Percentiles rank a stretch among this genome's conserved stretches.
These are phyloP conservation scores for Graphilbum sp. DNA, from an alignment of 2,329 filamentous ascomycete species.

Conservation along the genomic window DNA sequence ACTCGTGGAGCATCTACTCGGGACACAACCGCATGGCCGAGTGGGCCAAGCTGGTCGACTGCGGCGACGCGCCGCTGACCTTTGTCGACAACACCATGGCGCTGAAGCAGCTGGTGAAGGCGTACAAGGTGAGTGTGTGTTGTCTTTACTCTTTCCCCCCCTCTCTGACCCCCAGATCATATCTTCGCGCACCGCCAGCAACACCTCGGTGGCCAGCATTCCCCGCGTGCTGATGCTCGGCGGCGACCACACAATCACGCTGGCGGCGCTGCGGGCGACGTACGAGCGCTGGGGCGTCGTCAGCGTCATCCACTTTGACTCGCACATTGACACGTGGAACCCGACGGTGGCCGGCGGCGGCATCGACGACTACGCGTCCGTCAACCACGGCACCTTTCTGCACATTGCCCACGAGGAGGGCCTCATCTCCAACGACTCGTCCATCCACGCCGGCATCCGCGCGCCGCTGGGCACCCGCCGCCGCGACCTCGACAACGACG, in stretches of 20 bases:
- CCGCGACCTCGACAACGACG: slow-evolving; percentile 37
- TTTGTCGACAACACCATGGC: slow-evolving; percentile 64
- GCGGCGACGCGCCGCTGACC: slow-evolving; percentile 62
- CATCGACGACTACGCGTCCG: slow-evolving; percentile 42
- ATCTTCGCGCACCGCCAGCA: slow-evolving; percentile 19
- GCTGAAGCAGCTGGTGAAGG: slow-evolving; percentile 57
- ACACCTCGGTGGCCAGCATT: slow-evolving; percentile 23
- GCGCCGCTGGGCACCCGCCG: slow-evolving; percentile 32
- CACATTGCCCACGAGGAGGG: slow-evolving; percentile 47
- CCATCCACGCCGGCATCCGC: slow-evolving; percentile 45
- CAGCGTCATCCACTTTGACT: slow-evolving; percentile 46
- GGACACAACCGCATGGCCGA: slow-evolving; percentile 49
- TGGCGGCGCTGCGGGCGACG: slow-evolving; percentile 44
- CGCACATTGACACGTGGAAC: slow-evolving; percentile 50
- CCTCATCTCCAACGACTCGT: slow-evolving; percentile 34
- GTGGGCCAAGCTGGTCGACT: slow-evolving; percentile 63
- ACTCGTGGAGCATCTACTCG: slow-evolving; percentile 13
- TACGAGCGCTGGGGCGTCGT: slow-evolving; percentile 36
- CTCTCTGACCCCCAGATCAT: no score
- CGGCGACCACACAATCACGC: slow-evolving; percentile 24
- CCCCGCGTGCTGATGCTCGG: slow-evolving; percentile 35
- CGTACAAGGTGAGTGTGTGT: slow-evolving; percentile 38
- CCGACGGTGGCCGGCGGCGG: slow-evolving; percentile 42
- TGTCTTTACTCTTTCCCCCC: no score
- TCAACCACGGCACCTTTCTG: slow-evolving; percentile 46